Evolutionary conservation across 2,329 filamentous ascomycete genomes (phyloP), one percentile per base, ranked within the genome.

Genomic region (Neonectria hederae): DNA sequence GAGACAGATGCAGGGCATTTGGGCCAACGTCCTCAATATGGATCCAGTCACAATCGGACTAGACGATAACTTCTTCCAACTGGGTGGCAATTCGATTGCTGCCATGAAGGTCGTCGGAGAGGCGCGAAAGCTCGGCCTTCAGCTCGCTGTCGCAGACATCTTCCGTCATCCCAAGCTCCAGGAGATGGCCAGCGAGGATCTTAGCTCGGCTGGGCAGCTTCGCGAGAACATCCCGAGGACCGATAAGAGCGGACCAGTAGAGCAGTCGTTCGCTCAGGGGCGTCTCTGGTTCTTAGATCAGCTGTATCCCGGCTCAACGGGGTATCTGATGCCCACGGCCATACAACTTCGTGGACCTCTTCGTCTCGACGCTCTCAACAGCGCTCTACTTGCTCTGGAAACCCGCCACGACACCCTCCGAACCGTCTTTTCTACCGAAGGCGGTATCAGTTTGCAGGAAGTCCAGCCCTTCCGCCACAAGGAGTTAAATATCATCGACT

Each of bases 41-140:
- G 65, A 72, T 1, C 59, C 74, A 9, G 69, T 76, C 2, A 63
- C 70, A 3, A 80, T 84, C 24, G 77, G 78, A 2, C 65, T 77
- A 2, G 77, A 82, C 4, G 79, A 84, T 64, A 83, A 80, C 71
- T 85, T 86, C 71, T 84, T 85, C 75, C 76, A 76, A 0, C 76
- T 83, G 0, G 83, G 83, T 8, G 83, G 83, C 19, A 81, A 84
- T 66, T 85, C 83, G 0, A 78, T 85, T 2, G 66, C 77, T 0
- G 83, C 83, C 2, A 87, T 85, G 80, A 83, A 80, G 63, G 67
- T 86, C 4, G 83, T 84, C 2, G 78, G 81, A 10, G 77, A 78
- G 26, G 79, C 80, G 2, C 74, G 81, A 32, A 73, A 76, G 28
- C 73, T 78, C 28, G 79, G 77, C 0, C 68, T 83, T 30, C 63